Conservation (phyloP, 306 rosid genomes). For the Oxytropis ochrocephala region DNA sequence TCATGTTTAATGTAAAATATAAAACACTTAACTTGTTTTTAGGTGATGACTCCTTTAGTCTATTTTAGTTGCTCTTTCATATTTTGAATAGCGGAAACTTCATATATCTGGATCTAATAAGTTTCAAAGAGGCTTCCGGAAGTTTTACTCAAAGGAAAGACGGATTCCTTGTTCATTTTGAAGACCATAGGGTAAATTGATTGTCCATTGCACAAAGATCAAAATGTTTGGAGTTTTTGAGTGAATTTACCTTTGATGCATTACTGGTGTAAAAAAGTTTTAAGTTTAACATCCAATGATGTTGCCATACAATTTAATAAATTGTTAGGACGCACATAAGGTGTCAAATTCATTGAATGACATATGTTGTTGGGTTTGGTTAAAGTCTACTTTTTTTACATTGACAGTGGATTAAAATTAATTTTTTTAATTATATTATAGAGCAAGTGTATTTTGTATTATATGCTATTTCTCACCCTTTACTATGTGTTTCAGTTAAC, state of each 20-base stretch:
- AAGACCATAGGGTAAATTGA: neutral
- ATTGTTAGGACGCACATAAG: neutral
- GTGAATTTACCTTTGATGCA: constrained; percentile 5
- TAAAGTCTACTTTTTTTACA: neutral
- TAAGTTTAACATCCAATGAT: neutral
- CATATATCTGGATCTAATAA: neutral
- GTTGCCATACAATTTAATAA: neutral
- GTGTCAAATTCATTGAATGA: neutral
- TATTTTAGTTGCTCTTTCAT: neutral
- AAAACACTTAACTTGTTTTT: neutral
- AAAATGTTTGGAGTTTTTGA: constrained; percentile 2
- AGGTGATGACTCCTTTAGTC: neutral
- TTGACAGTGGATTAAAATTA: neutral
- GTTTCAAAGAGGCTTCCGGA: neutral
- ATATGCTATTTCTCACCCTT: constrained; percentile 19
- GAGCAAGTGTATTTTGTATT: neutral
- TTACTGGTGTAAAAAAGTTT: neutral
- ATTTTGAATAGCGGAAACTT: neutral
- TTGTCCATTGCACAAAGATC: neutral
- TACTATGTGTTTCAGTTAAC: constrained; percentile 67
- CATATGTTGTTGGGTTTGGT: neutral
- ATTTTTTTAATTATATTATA: neutral
- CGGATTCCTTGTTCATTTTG: neutral
- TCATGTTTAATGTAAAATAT: constrained; percentile 7
- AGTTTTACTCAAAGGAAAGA: neutral